Base-by-base conservation (phyloP, 192 early-diverging fungal genomes). In the Irineochytrium annulatum region DNA sequence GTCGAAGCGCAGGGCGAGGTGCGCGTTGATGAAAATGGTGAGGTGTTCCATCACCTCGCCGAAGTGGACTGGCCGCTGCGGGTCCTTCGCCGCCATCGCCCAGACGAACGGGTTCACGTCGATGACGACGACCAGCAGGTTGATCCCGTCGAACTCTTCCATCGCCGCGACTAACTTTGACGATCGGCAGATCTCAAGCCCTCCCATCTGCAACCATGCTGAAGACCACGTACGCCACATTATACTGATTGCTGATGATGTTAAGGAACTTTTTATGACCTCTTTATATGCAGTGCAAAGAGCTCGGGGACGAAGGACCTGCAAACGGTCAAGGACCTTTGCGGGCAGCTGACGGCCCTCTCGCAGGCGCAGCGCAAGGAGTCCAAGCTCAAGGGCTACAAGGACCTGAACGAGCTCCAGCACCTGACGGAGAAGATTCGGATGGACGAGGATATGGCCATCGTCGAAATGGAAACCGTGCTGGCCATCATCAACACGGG, bases 1-100 rank as follows among this genome's bases (percentile, higher is more conserved):
- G 56, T 95, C 89, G 43, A 91, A 87, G 34, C 89, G 87, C 20
- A 93, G 79, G 14, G 91, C 90, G 57, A 98, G 69, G 70, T 93
- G 92, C 4, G 93, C 95, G 70, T 98, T 96, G 49, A 98, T 81
- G 54, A 96, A 94, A 5, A 91, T 77, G 26, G 93, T 56, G 32
- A 89, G 76, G 53, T 94, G 91, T 48, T 87, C 81, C 16, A 96
- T 67, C 1, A 86, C 86, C 24, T 81, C 70, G 66, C 78, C 79
- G 4, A 95, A 72, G 1, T 81, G 65, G 16, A 91, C 68, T 2
- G 83, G 72, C 19, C 70, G 73, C 45, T 46, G 34, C 2, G 69
- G 52, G 49, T 53, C 52, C 11, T 24, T 2, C 17, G 58, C 66
- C 16, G 60, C 67, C 13, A 70, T 67, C 8, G 75, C 74, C 91